Evolutionary conservation across 1,139 yeast species (phyloP), one percentile per base, ranked within the genome.

Genomic region (Candida labiduridarum): DNA sequence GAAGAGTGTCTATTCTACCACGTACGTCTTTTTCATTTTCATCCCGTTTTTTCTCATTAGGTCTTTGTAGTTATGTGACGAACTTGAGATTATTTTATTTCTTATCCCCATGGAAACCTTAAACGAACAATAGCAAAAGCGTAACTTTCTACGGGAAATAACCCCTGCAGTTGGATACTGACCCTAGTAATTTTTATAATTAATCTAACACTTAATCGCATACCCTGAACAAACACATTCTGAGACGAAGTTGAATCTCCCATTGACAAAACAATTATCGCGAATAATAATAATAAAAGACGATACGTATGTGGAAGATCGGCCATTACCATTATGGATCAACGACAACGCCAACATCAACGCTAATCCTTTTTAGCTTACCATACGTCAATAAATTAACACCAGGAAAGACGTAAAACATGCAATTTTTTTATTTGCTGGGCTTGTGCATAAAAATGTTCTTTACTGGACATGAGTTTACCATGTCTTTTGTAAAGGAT

Each of bases 171-270:
- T 15, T 36, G 7, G 18, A 15, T 6, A 34, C 9, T 5, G 40
- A 36, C 16, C 15, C 40, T 16, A 10, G 40, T 36, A 36, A 36
- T n/a, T 36, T 34, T 34, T 34, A 19, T 36, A 16, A 36, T 36
- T 16, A 16, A 36, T 36, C 40, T 36, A 14, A 36, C n/a, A 16
- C 6, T 36, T 8, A 36, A 8, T 14, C 11, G 18, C 22, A 36
- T 36, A 16, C 40, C 40, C 16, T 19, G 25, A 36, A 16, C 40
- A 36, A 15, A 36, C 40, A 36, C 22, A 36, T 36, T 36, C 40
- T 36, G 12, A 19, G 2, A 7, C 16, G 40, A 16, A 36, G 12
- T 36, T 10, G 4, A 16, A 16, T 14, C 12, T 16, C 2, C 11
- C 7, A 36, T 9, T 11, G 25, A 36, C 12, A n/a, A 33, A 33